Conservation (phyloP, 2,329 filamentous ascomycete genomes). For the Colletotrichum phormii region DNA sequence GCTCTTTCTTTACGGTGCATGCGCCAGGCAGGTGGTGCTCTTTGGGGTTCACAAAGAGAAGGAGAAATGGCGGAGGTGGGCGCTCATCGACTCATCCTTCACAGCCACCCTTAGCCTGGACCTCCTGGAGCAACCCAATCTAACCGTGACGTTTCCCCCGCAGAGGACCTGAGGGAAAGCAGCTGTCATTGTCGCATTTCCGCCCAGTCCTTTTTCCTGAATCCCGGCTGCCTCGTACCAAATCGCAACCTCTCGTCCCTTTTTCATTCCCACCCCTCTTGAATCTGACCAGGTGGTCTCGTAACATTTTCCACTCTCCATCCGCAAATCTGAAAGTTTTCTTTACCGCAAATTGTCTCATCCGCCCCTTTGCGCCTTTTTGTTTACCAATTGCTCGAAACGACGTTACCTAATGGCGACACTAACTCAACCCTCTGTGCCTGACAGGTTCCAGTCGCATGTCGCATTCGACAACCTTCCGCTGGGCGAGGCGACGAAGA, state of each 20-base stretch:
- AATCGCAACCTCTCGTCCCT: slow-evolving; percentile 1
- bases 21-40: background rate
- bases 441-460: slow-evolving; percentile 67
- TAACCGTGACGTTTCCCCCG: slow-evolving; percentile 9
- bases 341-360: background rate
- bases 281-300: slow-evolving; percentile 28
- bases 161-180: background rate
- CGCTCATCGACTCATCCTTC: slow-evolving; percentile 13
- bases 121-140: background rate
- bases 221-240: slow-evolving; percentile 20
- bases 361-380: background rate
- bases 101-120: slow-evolving; percentile 29
- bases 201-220: slow-evolving; percentile 9
- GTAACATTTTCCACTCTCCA: slow-evolving; percentile 5
- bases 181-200: slow-evolving; percentile 26
- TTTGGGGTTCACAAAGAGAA: slow-evolving; percentile 18
- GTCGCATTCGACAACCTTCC: slow-evolving; percentile 72
- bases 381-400: background rate
- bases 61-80: background rate
- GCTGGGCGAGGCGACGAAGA: slow-evolving; percentile 68
- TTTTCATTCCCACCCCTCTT: background rate
- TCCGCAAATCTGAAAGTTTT: background rate
- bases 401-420: slow-evolving; percentile 49
- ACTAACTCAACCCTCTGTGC: slow-evolving; percentile 51
- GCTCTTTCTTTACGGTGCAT: slow-evolving; percentile 8